Evolutionary conservation across 179 eudicot genomes (phyloP), one percentile per base, ranked within the genome.

Genomic region (Silene noctiflora): DNA sequence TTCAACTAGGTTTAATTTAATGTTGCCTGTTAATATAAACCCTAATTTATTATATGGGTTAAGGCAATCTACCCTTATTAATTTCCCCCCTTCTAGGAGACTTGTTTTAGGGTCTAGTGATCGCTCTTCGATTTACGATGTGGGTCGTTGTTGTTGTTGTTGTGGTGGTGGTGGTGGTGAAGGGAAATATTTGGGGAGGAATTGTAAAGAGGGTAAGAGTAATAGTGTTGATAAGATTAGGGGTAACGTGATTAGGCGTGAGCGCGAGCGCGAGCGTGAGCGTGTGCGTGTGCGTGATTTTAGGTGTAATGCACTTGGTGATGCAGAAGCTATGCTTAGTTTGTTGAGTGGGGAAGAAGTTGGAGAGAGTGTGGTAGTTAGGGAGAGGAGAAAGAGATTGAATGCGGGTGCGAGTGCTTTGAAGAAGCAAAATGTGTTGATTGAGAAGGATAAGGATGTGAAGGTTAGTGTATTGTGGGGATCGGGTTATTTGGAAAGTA

Each of bases 51-150:
- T 81, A 9, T 88, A 78, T 84, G 97, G 97, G 78, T 85, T 87
- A 27, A 87, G 88, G 75, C 98, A 93, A 74, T 89, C 93, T 24
- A 81, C 88, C 73, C 84, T 93, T 33, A 87, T 93, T 83, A 94
- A 89, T 20, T 84, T 83, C 73, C 79, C 96, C 24, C 79, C 86
- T 33, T 78, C 84, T 81, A 88, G 88, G 82, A 86, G 86, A 81
- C 22, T 87, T n/a, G 69, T 81, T 10, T 73, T 86, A 68, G 77
- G 79, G 42, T 80, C 86, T 4, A 80, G 82, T 71, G 89, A 85
- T 72, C 77, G 76, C 42, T 33, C 73, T 1, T 83, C 90, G 31
- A 70, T 67, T 85, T 77, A 68, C 35, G 86, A 84, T 79, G 76
- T 76, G 72, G 84, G 85, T 84, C 42, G 73, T 22, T 42, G 46